Conservation (phyloP, 148 eudicot genomes). For the Camellia lanceoleosa region DNA sequence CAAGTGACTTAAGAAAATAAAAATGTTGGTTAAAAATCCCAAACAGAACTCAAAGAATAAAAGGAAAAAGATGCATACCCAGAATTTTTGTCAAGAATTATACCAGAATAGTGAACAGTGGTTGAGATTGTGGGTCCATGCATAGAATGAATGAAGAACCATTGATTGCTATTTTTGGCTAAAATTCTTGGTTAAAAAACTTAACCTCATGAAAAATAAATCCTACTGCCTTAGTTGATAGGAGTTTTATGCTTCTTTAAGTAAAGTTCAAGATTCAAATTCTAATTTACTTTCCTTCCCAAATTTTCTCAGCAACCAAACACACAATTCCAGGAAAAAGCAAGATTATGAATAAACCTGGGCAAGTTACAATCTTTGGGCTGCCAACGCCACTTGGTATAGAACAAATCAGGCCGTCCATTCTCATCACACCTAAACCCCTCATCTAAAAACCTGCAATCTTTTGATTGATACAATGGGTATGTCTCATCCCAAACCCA, state of each 20-base stretch:
- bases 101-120: no score
- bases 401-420: slow-evolving; percentile 69
- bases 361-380: slow-evolving; percentile 82
- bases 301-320: slow-evolving; percentile 8
- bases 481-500: slow-evolving; percentile 94
- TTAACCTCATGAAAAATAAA: no score
- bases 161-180: no score
- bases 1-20: no score
- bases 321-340: neutral
- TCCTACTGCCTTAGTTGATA: neutral
- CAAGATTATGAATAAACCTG: slow-evolving; percentile 41
- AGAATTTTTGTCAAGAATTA: no score
- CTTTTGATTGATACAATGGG: slow-evolving; percentile 71
- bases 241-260: neutral
- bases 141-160: no score
- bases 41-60: no score
- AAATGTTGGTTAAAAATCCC: no score
- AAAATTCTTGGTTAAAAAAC: no score
- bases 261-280: neutral
- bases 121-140: no score
- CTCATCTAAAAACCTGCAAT: slow-evolving; percentile 70
- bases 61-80: no score
- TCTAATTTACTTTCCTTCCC: neutral
- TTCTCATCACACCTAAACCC: slow-evolving; percentile 84
- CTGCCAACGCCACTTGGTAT: slow-evolving; percentile 97